Evolutionary conservation across 192 early-diverging fungal species (phyloP), one percentile per base, ranked within the genome.

Genomic region (Backusella macrospora): DNA sequence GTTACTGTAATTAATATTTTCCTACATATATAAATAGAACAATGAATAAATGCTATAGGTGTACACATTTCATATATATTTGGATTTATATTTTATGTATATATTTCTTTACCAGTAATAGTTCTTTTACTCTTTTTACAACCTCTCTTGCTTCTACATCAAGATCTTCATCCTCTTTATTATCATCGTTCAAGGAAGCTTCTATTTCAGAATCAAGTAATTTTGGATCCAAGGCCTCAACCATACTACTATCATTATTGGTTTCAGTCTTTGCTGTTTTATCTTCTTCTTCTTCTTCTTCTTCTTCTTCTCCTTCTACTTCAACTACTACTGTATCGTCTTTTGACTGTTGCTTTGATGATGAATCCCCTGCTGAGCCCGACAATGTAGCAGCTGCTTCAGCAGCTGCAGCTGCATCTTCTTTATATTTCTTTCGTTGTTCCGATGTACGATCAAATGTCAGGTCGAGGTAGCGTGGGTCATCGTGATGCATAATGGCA

Each of bases 401-500:
- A 76, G 55, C 81, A 73, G 71, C 74, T 59, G 37, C 74, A 68
- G 40, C 81, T 63, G 43, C 71, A 40, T 48, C 38, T 4, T 65
- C 40, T 62, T 75, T 66, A 46, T 65, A 39, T 65, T 34, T 44
- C 44, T 65, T 67, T n/a, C 69, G 68, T 62, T 73, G 62, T 66
- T 73, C 65, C 3, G 65, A 8, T 48, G 76, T 78, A 44, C 84
- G 68, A 21, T 83, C 86, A 72, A 86, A 86, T 16, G 82, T 78
- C 37, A 90, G 52, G 45, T 91, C 80, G 49, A 87, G 84, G 52
- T 86, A 86, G 40, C 85, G 74, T 26, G 87, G 88, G 80, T 92
- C 90, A 68, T 92, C 90, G 3, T 83, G 78, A 34, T 89, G 85
- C 12, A 90, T 65, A 44, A 88, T 83, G 65, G 80, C 65, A 37